These are phyloP conservation scores for Mycena maculata DNA, from an alignment of 768 basidiomycete genomes.

Conservation along the genomic window DNA sequence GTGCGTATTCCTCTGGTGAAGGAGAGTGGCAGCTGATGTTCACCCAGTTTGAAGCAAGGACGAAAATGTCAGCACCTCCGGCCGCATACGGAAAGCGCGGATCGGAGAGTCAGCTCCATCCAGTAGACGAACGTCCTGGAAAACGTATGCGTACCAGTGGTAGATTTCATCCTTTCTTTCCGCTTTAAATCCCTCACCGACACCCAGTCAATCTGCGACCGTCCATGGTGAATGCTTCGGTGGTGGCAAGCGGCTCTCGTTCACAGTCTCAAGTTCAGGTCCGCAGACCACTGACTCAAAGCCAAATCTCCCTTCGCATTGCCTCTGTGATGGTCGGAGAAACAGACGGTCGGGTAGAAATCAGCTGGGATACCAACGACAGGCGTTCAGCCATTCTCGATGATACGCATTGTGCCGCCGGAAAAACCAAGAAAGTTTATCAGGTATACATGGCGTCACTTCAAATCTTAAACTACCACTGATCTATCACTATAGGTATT, in stretches of 20 bases:
- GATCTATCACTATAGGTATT: not conserved
- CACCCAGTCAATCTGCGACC: too few relatives aligned
- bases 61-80: not conserved
- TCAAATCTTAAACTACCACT: not conserved
- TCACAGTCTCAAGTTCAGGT: not conserved
- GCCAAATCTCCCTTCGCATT: not conserved
- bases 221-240: too few relatives aligned
- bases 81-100: too few relatives aligned
- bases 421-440: constrained; percentile 14
- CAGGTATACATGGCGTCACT: not conserved
- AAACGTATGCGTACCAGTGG: too few relatives aligned
- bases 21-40: too few relatives aligned
- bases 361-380: not conserved
- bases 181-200: too few relatives aligned
- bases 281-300: too few relatives aligned
- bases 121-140: too few relatives aligned
- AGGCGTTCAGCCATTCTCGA: not conserved
- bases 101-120: too few relatives aligned
- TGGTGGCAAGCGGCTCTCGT: too few relatives aligned
- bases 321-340: not conserved
- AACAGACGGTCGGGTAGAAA: not conserved
- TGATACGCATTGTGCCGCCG: not conserved
- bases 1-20: too few relatives aligned
- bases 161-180: too few relatives aligned
- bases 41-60: not conserved